These are phyloP conservation scores for Francoa sonchifolia DNA, from an alignment of 441 rosid genomes.

Conservation along the genomic window DNA sequence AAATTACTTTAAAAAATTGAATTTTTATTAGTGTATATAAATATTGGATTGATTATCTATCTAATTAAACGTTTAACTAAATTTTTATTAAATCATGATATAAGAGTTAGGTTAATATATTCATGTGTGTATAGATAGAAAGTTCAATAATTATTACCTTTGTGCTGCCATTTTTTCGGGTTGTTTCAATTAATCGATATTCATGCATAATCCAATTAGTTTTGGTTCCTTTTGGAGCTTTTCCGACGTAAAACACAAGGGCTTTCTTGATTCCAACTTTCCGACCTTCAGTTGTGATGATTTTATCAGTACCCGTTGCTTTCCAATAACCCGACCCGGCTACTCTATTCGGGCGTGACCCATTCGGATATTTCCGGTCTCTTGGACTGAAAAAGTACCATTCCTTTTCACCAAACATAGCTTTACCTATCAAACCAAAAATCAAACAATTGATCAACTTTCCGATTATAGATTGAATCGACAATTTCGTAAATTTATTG, in stretches of 20 bases:
- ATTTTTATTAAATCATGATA: neutral
- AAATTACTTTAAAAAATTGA: neutral
- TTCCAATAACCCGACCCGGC: conserved; percentile 97
- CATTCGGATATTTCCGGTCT: conserved; percentile 90
- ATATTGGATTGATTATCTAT: too few species aligned
- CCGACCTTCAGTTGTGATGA: conserved; percentile 56
- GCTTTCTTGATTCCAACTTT: conserved; percentile 91
- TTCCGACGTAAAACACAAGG: conserved; percentile 77
- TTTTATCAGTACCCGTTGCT: conserved; percentile 90
- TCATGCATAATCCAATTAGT: conserved; percentile 99
- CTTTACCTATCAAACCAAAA: conserved; percentile 39
- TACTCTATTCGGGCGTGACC: conserved; percentile 83
- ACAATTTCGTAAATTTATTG: too few species aligned
- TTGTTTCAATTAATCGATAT: conserved; percentile 52
- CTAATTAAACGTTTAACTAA: too few species aligned
- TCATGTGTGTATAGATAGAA: too few species aligned
- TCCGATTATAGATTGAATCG: neutral
- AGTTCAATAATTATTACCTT: conserved; percentile 28
- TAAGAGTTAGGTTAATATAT: too few species aligned
- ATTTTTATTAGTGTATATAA: neutral
- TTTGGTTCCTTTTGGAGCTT: conserved; percentile 88
- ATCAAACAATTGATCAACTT: neutral
- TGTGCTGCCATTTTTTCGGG: conserved; percentile 47
- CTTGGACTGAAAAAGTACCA: conserved; percentile 95
- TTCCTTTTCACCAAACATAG: conserved; percentile 83